phyloP scores from a whole-genome alignment of 176 grass and related monocot genomes.

The Dendrocalamus sinicus region DNA sequence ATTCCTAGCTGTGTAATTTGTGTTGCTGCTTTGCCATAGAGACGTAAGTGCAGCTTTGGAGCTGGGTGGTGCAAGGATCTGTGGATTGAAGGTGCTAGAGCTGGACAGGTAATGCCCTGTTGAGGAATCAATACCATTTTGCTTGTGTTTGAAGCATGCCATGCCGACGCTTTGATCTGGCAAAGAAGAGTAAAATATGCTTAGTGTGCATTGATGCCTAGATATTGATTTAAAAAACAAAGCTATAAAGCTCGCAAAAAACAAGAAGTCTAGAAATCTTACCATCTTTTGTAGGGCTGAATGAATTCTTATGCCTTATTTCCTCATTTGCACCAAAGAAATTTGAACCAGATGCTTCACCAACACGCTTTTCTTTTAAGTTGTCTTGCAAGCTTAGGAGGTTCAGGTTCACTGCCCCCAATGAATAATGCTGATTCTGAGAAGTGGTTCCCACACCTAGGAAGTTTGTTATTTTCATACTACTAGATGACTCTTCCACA shows the following conservation, averaged over 20 bases:
- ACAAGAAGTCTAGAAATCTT: constrained; percentile 31
- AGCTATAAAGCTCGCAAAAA: background rate
- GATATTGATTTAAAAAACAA: constrained; percentile 12
- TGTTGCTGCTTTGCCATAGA: constrained; percentile 33
- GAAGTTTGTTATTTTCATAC: constrained; percentile 42
- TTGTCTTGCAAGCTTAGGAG: constrained; percentile 37
- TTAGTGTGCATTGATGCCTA: constrained; percentile 33
- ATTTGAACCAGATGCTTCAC: constrained; percentile 46
- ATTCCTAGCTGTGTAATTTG: constrained; percentile 33
- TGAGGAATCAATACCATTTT: constrained; percentile 26
- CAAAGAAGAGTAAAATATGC: constrained; percentile 27
- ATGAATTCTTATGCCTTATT: constrained; percentile 40
- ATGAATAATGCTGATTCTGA: constrained; percentile 35
- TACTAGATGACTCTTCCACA: constrained; percentile 40
- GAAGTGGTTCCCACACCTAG: constrained; percentile 30
- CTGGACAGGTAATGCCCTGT: constrained; percentile 1
- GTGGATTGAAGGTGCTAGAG: constrained; percentile 29
- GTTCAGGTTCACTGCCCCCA: constrained; percentile 45
- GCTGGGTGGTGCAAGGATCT: constrained; percentile 23
- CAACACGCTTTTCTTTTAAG: constrained; percentile 27
- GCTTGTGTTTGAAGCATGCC: constrained; percentile 38
- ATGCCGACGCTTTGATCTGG: constrained; percentile 36
- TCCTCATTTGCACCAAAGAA: constrained; percentile 37
- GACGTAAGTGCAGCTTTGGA: constrained; percentile 35
- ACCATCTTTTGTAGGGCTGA: constrained; percentile 50